These are phyloP conservation scores for Aspergillus coremiiformis DNA, from an alignment of 495 filamentous ascomycete genomes.

Conservation along the genomic window DNA sequence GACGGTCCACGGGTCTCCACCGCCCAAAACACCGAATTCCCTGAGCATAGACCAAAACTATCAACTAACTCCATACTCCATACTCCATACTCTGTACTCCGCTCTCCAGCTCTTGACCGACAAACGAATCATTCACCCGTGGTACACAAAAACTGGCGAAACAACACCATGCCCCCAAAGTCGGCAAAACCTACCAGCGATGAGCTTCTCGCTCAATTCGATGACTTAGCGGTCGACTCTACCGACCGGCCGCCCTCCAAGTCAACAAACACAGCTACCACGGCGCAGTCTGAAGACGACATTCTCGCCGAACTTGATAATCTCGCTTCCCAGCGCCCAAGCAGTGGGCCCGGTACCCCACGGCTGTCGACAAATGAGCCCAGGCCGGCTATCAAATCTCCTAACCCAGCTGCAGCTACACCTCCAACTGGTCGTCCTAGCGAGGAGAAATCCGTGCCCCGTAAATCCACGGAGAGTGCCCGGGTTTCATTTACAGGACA, in stretches of 20 bases:
- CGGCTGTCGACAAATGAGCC: conserved; percentile 54
- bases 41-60: not conserved
- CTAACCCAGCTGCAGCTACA: conserved; percentile 53
- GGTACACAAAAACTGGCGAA: conserved; percentile 1
- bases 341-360: conserved; percentile 76
- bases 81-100: not conserved
- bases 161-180: conserved; percentile 39
- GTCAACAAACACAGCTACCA: conserved; percentile 30
- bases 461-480: conserved; percentile 70
- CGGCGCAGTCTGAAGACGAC: conserved; percentile 52
- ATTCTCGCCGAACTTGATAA: conserved; percentile 80
- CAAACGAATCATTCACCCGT: not conserved
- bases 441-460: conserved; percentile 52
- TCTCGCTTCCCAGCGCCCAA: conserved; percentile 58
- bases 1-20: conserved; percentile 19
- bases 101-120: not conserved
- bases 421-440: conserved; percentile 48
- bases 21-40: conserved; percentile 11
- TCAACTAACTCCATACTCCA: not conserved
- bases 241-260: conserved; percentile 33
- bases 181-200: conserved; percentile 60
- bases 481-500: conserved; percentile 56
- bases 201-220: conserved; percentile 77
- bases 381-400: conserved; percentile 42
- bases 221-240: conserved; percentile 54